Evolutionary conservation across 73 alveolate species (phyloP), one percentile per base, ranked within the genome.

Genomic region (Blepharisma stoltei): DNA sequence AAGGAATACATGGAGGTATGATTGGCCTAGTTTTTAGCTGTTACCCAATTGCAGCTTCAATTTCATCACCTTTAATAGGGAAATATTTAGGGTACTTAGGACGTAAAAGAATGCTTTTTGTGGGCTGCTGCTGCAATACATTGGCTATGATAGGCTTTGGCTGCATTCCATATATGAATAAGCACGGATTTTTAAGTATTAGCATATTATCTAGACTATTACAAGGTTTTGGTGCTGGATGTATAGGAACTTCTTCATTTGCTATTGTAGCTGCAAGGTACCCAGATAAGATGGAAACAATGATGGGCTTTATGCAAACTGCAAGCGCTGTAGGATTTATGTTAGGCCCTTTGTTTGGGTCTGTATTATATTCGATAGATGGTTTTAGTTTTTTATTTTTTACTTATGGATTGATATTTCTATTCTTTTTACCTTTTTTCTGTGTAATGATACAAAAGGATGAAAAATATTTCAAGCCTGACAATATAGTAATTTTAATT

Each of bases 141-240:
- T 14, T 60, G 2, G 38, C 73, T 11, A 60, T 38, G 14, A 8
- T 60, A 14, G 73, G 73, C 45, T 60, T 20, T 25, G 14, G 49
- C 0, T 25, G 14, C 3, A 20, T 60, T 2, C 73, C 73, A 5
- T 14, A 14, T 60, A 8, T 60, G 11, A 14, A n/a, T 9, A 14
- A 20, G 14, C n/a, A 25, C 38, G 14, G 18, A 8, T 60, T 60
- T 25, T 18, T 60, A 14, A 25, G 38, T 38, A 8, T 60, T 9
- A 38, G 73, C 14, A 20, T 60, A 14, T 8, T 38, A 9, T 0
- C 23, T 8, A n/a, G 73, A 20, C 47, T 60, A 14, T 25, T 60
- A 8, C 73, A 60, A 60, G 73, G 73, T 60, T 25, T 60, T 20
- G 73, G 73, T 0, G 73, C 73, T 14, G 73, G 73, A 9, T 60